phyloP scores from a whole-genome alignment of 2,329 filamentous ascomycete species.

The Fusarium napiforme region DNA sequence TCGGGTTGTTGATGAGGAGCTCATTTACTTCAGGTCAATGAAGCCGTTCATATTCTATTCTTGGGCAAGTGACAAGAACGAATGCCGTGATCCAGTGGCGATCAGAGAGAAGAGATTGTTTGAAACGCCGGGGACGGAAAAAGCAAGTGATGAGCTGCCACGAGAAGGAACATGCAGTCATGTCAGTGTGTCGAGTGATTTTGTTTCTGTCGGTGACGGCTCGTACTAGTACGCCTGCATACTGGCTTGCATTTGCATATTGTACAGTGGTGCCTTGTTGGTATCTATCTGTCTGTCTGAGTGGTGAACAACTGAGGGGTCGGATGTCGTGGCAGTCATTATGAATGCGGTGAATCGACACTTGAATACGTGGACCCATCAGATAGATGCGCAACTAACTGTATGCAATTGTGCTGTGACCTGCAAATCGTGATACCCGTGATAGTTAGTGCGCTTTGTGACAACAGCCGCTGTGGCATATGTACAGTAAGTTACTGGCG shows the following conservation, averaged over 20 bases:
- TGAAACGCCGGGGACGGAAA: not conserved
- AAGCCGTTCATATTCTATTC: not conserved
- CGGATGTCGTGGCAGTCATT: conserved; percentile 23
- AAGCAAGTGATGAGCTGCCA: conserved; percentile 2
- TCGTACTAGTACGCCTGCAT: conserved; percentile 3
- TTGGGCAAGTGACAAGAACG: conserved; percentile 6
- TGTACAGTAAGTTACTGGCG: not conserved
- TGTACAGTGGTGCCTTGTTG: not conserved
- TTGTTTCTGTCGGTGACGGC: not conserved
- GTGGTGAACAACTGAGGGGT: conserved; percentile 5
- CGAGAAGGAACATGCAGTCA: not conserved
- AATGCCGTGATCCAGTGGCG: not conserved
- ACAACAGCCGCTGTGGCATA: conserved; percentile 10
- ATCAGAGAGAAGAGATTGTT: not conserved
- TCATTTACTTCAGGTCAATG: not conserved
- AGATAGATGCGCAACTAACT: conserved; percentile 1
- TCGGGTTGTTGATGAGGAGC: not conserved
- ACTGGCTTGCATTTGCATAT: not conserved
- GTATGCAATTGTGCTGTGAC: conserved; percentile 5
- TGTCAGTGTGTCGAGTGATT: not conserved
- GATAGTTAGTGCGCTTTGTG: not conserved
- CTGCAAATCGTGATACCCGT: conserved; percentile 3
- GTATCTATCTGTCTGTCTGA: not conserved
- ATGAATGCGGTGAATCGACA: conserved; percentile 31
- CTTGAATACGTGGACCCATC: conserved; percentile 32